Percentiles rank a stretch among this genome's conserved stretches.
phyloP scores from a whole-genome alignment of 2,329 filamentous ascomycete genomes.

The Sporothrix inflata region DNA sequence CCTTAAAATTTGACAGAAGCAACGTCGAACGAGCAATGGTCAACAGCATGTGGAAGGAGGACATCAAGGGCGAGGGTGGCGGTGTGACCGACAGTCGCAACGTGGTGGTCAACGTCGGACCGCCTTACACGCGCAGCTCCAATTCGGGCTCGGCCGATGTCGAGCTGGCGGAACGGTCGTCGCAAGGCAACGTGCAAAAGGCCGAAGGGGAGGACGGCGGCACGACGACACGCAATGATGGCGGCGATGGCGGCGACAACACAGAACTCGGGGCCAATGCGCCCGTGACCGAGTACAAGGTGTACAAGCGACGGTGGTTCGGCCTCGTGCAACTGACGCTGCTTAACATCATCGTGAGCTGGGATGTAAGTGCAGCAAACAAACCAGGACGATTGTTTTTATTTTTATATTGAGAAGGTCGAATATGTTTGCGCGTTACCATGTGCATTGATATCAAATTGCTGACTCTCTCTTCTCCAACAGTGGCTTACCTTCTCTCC shows the following conservation, averaged over 20 bases:
- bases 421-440: no score
- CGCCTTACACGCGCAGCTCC: conserved; percentile 6
- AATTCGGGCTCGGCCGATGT: conserved; percentile 9
- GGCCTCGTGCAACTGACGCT: conserved; percentile 81
- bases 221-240: neutral
- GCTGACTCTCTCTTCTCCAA: neutral
- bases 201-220: neutral
- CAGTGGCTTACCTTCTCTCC: conserved; percentile 93
- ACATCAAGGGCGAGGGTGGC: neutral
- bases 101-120: conserved; percentile 13
- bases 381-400: neutral
- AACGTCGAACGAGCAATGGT: neutral
- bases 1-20: neutral
- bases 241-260: neutral
- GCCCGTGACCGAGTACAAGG: conserved; percentile 37
- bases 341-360: conserved; percentile 90
- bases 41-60: conserved; percentile 17
- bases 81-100: neutral
- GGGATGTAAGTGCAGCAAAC: conserved; percentile 72
- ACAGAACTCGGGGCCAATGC: neutral
- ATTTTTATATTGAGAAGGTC: no score
- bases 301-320: conserved; percentile 86
- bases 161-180: conserved; percentile 24
- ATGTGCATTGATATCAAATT: neutral
- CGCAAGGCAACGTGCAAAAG: neutral